These are phyloP conservation scores for Colletotrichum sp. DNA, from an alignment of 2,329 filamentous ascomycete genomes.

Conservation along the genomic window DNA sequence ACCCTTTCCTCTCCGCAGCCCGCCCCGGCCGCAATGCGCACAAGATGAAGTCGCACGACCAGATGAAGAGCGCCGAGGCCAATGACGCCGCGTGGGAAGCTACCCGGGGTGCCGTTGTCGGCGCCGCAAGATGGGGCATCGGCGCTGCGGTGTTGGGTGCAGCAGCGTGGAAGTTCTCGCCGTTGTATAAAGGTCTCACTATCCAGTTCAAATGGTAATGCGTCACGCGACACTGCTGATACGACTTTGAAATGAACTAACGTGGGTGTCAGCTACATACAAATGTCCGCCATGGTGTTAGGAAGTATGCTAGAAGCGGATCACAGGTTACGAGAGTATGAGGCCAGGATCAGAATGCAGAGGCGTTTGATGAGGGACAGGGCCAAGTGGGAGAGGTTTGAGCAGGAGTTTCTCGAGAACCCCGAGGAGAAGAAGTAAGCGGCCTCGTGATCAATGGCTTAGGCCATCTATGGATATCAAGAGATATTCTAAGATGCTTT, in stretches of 20 bases:
- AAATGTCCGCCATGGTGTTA: constrained; percentile 86
- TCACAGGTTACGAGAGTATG: constrained; percentile 68
- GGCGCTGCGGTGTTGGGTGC: constrained; percentile 67
- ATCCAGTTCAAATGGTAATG: constrained; percentile 80
- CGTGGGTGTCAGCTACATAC: constrained; percentile 65
- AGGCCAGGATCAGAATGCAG: constrained; percentile 68
- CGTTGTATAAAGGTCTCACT: constrained; percentile 74
- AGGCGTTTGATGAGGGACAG: constrained; percentile 68
- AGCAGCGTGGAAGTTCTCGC: constrained; percentile 68
- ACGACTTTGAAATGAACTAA: background rate
- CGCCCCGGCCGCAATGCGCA: background rate
- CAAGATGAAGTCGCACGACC: constrained; percentile 57
- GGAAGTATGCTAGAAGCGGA: constrained; percentile 82
- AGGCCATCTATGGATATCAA: background rate
- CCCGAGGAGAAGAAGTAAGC: constrained; percentile 37
- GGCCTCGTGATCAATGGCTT: background rate
- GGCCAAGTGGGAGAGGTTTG: constrained; percentile 72
- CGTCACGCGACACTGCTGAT: background rate
- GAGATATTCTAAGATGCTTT: background rate
- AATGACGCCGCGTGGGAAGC: constrained; percentile 76
- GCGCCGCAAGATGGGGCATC: constrained; percentile 77
- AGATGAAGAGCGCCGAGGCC: constrained; percentile 69
- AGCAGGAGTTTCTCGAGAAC: constrained; percentile 59
- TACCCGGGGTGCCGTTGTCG: constrained; percentile 67
- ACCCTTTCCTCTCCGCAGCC: background rate